Evolutionary conservation across 1,284 basidiomycete species (phyloP), one percentile per base, ranked within the genome.

Genomic region (Tilletia setariae): DNA sequence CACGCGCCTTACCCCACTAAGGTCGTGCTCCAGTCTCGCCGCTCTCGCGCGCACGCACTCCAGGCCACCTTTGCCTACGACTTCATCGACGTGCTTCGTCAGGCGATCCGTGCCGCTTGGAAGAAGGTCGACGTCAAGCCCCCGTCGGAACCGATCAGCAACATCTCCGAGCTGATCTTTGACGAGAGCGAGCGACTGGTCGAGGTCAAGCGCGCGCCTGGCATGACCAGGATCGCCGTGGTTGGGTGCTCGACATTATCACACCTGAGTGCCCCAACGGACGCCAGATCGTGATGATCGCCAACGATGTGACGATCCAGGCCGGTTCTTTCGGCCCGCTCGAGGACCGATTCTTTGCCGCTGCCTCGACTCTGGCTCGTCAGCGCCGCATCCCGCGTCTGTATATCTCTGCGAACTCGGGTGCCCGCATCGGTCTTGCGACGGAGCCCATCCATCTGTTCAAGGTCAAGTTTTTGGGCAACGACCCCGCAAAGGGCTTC

Each of bases 231-330:
- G 43, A 93, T 92, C 81, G 96, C 96, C 81, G 98, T 99, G 95
- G 92, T 9, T 99, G 96, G 96, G 89, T 96, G 42, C 94, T 93
- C 86, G 94, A 89, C 4, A 86, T 98, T 76, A 87, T 87, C 78
- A 98, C 96, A 0, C 96, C 96, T 13, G 96, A 98, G 84, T 97
- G 88, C 85, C 93, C 93, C 64, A 85, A 88, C 56, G 96, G 96
- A 44, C 92, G 96, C 76, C 89, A 88, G 73, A 88, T 90, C 1
- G 90, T 98, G 11, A 90, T 94, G 67, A 89, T 98, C 72, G 93
- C 96, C 68, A 99, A 99, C 85, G 96, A 99, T 81, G 98, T 98
- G 84, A 99, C 96, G 23, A 95, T 89, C 87, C 95, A 93, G 85
- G 98, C 97, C 72, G 96, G 96, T 74, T 98, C 95, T 13, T 99